Evolutionary conservation across 2,329 filamentous ascomycete genomes (phyloP).

Genomic region (Colletotrichum karsti): DNA sequence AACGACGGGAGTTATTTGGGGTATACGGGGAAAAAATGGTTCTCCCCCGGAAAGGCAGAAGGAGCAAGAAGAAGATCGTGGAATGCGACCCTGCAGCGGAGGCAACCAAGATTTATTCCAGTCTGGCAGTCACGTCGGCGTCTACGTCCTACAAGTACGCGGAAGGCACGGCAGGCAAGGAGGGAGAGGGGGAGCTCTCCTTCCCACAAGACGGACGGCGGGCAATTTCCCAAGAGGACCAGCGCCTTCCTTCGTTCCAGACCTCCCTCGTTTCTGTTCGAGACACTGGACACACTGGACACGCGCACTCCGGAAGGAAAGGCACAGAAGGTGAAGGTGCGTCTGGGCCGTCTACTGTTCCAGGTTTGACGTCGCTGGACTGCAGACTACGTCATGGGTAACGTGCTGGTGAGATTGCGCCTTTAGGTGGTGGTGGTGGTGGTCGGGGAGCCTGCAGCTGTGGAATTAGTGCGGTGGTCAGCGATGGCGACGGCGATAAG

Average conservation of each 20-base stretch:
- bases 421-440: neutral
- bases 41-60: neutral
- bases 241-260: neutral
- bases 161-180: neutral
- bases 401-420: conserved; percentile 4
- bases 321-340: neutral
- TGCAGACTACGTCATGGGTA: conserved; percentile 23
- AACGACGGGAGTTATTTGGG: neutral
- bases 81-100: conserved; percentile 7
- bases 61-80: neutral
- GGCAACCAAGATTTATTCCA: conserved; percentile 20
- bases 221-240: conserved; percentile 20
- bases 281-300: conserved; percentile 7
- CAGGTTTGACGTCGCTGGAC: conserved; percentile 20
- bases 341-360: neutral
- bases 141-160: neutral
- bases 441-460: neutral
- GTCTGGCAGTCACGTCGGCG: neutral
- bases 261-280: conserved; percentile 8
- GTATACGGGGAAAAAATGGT: neutral
- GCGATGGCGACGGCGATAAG: conserved; percentile 8
- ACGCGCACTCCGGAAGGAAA: neutral
- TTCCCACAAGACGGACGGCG: conserved; percentile 1
- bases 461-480: too few relatives aligned
- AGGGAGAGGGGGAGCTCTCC: neutral